These are phyloP conservation scores for Amphirosellinia nigrospora DNA, from an alignment of 495 filamentous ascomycete species.

Conservation along the genomic window DNA sequence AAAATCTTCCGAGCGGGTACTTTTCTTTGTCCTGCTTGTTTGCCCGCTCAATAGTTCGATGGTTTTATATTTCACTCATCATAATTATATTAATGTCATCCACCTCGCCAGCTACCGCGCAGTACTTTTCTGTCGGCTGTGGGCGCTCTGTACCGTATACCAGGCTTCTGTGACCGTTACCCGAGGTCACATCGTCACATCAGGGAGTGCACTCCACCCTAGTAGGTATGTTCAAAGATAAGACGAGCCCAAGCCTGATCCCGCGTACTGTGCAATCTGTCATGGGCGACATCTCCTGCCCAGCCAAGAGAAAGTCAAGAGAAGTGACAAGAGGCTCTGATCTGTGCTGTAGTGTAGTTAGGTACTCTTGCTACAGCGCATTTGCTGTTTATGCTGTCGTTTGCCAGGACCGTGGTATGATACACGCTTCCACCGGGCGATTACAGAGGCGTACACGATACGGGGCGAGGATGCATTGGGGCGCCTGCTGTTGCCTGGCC, in stretches of 20 bases:
- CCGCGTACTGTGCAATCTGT: neutral
- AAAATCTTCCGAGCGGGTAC: neutral
- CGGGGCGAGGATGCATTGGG: conserved; percentile 13
- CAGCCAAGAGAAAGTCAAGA: conserved; percentile 7
- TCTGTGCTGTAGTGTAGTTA: neutral
- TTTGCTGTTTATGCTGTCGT: neutral
- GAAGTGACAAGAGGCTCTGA: conserved; percentile 6
- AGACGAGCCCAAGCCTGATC: conserved; percentile 4
- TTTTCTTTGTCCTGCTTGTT: conserved; percentile 10
- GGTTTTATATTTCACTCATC: neutral
- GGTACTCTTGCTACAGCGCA: neutral
- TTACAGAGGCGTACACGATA: conserved; percentile 22
- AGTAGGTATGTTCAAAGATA: neutral
- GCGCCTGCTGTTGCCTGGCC: conserved; percentile 6
- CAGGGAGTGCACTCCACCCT: neutral
- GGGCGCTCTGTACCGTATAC: neutral
- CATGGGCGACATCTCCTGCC: neutral
- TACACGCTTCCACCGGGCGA: conserved; percentile 18
- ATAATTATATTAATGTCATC: neutral
- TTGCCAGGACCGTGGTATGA: neutral
- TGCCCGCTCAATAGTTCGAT: neutral
- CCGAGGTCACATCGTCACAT: conserved; percentile 20
- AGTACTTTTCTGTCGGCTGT: neutral
- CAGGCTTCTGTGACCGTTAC: conserved; percentile 1
- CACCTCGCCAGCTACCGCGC: neutral